These are phyloP conservation scores for Castanea sativa DNA, from an alignment of 306 rosid genomes.

Conservation along the genomic window DNA sequence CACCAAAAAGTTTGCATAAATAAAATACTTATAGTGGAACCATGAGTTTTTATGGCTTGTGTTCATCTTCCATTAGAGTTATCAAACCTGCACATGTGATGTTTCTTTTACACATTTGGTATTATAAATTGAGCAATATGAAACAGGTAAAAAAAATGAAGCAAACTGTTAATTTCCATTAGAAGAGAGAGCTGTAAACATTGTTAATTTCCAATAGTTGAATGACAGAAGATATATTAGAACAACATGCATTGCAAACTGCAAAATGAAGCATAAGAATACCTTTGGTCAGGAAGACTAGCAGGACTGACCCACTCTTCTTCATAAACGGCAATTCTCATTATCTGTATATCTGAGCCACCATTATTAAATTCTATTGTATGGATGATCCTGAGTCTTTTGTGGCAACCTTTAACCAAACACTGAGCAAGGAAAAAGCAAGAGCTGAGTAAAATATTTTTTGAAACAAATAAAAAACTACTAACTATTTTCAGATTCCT, in stretches of 20 bases:
- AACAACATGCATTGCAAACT: not conserved
- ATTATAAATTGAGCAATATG: not conserved
- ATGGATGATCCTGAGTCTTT: conserved; percentile 80
- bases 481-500: not conserved
- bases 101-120: not conserved
- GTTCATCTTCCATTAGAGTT: not conserved
- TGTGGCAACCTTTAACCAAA: conserved; percentile 95
- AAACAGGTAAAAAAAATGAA: not conserved
- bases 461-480: not conserved
- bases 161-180: no score
- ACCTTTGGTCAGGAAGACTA: conserved; percentile 58
- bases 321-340: conserved; percentile 88
- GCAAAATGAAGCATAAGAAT: conserved; percentile 17
- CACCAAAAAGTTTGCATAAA: not conserved
- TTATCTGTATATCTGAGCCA: conserved; percentile 84
- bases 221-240: not conserved
- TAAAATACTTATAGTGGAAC: not conserved
- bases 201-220: not conserved
- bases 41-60: not conserved
- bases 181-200: not conserved
- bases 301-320: conserved; percentile 88
- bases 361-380: conserved; percentile 82
- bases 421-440: conserved; percentile 44
- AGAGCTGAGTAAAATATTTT: not conserved
- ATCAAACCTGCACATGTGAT: not conserved